Base-by-base conservation (phyloP, 2,329 filamentous ascomycete species). In the Fusarium proliferatum region DNA sequence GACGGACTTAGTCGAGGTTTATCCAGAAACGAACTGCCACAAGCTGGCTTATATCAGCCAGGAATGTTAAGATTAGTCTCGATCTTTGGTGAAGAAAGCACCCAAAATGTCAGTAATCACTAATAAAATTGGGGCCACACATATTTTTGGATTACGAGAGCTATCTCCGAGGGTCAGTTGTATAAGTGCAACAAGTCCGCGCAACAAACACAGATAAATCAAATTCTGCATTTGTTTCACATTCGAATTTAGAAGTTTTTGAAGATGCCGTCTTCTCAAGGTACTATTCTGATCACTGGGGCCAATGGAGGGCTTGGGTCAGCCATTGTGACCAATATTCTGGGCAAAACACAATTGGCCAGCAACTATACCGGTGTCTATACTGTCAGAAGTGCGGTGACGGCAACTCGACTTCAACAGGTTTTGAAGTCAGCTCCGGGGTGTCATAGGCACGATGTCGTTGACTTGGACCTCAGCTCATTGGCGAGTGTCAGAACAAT, bases 221-320 rank as follows among this genome's bases (percentile, higher is more conserved):
- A 23, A 61, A 36, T 39, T 36, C 38, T 26, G 11, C 26, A 34
- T 28, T 43, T n/a, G 39, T 42, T 28, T 17, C 30, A 30, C 23
- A 15, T 19, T 23, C 9, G 12, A 12, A 15, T 13, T 21, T 3
- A 26, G 10, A 12, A 17, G 5, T 34, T 19, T 23, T 10, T 9
- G 16, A 52, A 41, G 5, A 75, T 76, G 70, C 38, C 76, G 34
- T 59, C 73, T 36, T 49, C 69, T 21, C 59, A 71, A 62, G 81
- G 82, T 61, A 77, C 80, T 4, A 79, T 84, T 33, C 43, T 84
- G 5, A 67, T 84, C 15, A 85, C 83, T 9, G 83, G 82, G 11
- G 74, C 81, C 41, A 84, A 84, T 61, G 83, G 83, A 46, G 81
- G 82, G 26, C 78, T 85, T 34, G 82, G 82, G 12, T 80, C 79